Conservation (phyloP, 495 filamentous ascomycete genomes). For the Coniosporium apollinis region DNA sequence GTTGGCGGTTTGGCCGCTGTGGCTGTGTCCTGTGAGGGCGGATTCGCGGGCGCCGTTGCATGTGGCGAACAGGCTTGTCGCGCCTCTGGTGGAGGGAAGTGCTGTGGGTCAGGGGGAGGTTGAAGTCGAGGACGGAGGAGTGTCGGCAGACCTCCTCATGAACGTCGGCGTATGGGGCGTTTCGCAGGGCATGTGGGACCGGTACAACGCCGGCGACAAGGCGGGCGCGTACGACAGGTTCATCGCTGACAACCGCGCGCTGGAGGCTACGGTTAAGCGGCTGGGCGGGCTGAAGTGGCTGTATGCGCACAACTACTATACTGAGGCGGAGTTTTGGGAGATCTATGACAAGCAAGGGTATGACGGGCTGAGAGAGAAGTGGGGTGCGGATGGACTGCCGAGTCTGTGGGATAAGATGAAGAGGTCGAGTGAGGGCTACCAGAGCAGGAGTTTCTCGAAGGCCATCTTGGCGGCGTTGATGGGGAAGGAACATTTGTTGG, state of each 20-base stretch:
- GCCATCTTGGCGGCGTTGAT: no score
- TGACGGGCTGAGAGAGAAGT: conserved; percentile 34
- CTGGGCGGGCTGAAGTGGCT: conserved; percentile 18
- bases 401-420: conserved; percentile 41
- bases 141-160: conserved; percentile 8
- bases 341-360: conserved; percentile 36
- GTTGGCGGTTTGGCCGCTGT: conserved; percentile 39
- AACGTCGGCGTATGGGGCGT: conserved; percentile 19
- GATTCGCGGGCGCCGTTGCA: conserved; percentile 30
- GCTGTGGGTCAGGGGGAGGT: not conserved
- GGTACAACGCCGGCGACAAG: conserved; percentile 11
- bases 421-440: no score
- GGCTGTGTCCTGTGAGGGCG: conserved; percentile 39
- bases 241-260: conserved; percentile 12
- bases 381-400: conserved; percentile 33
- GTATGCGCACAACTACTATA: conserved; percentile 43
- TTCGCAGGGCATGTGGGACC: no score
- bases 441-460: no score
- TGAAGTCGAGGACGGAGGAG: not conserved
- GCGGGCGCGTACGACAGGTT: conserved; percentile 5
- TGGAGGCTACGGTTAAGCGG: conserved; percentile 14
- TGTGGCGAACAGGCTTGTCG: conserved; percentile 20
- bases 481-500: no score
- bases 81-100: conserved; percentile 3
- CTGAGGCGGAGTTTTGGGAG: conserved; percentile 35